These are phyloP conservation scores for Bolboschoenus planiculmis DNA, from an alignment of 176 grass and related monocot genomes.

Conservation along the genomic window DNA sequence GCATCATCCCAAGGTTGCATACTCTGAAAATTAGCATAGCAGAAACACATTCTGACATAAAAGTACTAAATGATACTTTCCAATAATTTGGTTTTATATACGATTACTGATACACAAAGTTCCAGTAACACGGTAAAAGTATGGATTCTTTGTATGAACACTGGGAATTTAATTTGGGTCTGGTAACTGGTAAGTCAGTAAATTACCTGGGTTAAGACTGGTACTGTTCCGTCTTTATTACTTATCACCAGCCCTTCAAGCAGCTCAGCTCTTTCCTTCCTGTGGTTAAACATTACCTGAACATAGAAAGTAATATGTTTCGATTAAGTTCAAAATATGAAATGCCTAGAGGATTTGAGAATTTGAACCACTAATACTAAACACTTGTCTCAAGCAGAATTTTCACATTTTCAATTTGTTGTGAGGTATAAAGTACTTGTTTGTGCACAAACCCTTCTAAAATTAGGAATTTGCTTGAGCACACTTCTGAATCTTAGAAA, in stretches of 20 bases:
- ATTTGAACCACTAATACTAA: background rate
- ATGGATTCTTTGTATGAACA: background rate
- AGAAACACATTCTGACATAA: background rate
- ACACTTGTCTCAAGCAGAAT: background rate
- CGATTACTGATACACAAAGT: background rate
- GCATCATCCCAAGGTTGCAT: background rate
- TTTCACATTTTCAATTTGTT: background rate
- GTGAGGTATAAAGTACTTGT: background rate
- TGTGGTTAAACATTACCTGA: constrained; percentile 79
- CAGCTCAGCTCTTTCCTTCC: constrained; percentile 73
- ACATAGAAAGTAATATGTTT: background rate
- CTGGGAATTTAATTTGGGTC: background rate
- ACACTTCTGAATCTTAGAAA: no score
- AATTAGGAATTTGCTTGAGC: no score
- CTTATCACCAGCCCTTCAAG: constrained; percentile 79
- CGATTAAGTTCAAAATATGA: background rate
- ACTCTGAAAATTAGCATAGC: no score
- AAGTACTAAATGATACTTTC: background rate
- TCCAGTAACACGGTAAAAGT: background rate
- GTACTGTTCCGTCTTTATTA: constrained; percentile 62
- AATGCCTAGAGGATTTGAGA: background rate
- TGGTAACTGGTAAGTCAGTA: background rate
- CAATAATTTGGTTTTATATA: background rate
- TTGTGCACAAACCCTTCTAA: no score
- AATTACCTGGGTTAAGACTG: constrained; percentile 50